These are phyloP conservation scores for Xylariales sp. DNA, from an alignment of 2,329 filamentous ascomycete species.

Conservation along the genomic window DNA sequence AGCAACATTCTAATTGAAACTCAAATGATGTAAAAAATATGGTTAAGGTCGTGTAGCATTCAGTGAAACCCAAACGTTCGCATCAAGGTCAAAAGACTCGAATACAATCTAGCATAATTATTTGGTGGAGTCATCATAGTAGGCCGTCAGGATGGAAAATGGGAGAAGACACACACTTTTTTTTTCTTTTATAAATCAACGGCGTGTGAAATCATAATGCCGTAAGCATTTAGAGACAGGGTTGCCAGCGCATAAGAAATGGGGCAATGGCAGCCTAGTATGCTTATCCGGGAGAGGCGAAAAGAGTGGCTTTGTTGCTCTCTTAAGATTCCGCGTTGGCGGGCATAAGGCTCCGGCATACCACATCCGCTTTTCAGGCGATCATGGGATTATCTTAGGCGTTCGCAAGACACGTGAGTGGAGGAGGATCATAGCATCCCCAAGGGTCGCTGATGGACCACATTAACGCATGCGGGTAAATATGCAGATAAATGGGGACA, in stretches of 20 bases:
- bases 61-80: slow-evolving; percentile 48
- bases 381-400: background rate
- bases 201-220: background rate
- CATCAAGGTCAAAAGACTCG: slow-evolving; percentile 53
- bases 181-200: background rate
- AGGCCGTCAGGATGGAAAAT: slow-evolving; percentile 25
- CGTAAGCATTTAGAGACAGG: background rate
- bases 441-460: background rate
- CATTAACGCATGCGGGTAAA: slow-evolving; percentile 6
- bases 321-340: background rate
- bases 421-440: background rate
- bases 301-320: background rate
- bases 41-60: slow-evolving; percentile 16
- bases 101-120: slow-evolving; percentile 62
- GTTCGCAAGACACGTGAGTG: background rate
- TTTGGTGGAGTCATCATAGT: slow-evolving; percentile 55
- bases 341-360: background rate
- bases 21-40: slow-evolving; percentile 1
- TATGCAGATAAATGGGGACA: background rate
- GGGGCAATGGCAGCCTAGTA: background rate
- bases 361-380: background rate
- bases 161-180: slow-evolving; percentile 11
- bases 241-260: slow-evolving; percentile 2
- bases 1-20: background rate
- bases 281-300: background rate